Evolutionary conservation across 2,329 filamentous ascomycete genomes (phyloP).

Genomic region (Exutisphaerella laricina): DNA sequence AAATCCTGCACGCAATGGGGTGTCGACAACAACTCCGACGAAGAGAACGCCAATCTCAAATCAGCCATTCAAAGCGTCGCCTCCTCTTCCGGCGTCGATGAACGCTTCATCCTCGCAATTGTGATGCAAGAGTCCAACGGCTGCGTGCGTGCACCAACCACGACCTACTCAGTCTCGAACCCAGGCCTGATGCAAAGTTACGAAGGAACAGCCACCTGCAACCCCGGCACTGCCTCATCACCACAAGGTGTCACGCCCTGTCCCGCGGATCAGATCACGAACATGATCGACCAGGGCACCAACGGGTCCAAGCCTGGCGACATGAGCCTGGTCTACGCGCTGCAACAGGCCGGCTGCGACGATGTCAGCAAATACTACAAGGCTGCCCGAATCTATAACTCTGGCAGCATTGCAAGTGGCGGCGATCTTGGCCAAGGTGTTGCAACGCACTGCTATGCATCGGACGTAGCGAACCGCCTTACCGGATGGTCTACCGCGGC

Average conservation of each 20-base stretch:
- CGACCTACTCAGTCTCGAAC: conserved; percentile 39
- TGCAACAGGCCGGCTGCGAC: conserved; percentile 29
- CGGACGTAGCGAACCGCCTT: conserved; percentile 48
- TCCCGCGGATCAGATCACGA: conserved; percentile 34
- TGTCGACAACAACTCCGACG: conserved; percentile 35
- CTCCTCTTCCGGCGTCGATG: conserved; percentile 32
- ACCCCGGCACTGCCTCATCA: conserved; percentile 19
- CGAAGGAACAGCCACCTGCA: conserved; percentile 38
- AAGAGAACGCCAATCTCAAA: conserved; percentile 38
- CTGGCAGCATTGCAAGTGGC: conserved; percentile 32
- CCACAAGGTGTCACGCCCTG: conserved; percentile 36
- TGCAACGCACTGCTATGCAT: conserved; percentile 50
- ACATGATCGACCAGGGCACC: conserved; percentile 43
- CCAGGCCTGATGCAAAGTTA: conserved; percentile 46
- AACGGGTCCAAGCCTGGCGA: conserved; percentile 39
- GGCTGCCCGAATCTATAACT: conserved; percentile 49
- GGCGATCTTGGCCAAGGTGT: conserved; percentile 43
- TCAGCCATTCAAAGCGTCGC: conserved; percentile 35
- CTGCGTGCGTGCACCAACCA: conserved; percentile 43
- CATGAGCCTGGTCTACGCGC: conserved; percentile 39
- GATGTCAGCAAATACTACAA: conserved; percentile 44
- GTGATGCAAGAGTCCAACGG: conserved; percentile 46
- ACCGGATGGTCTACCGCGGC: conserved; percentile 34
- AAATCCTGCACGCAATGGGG: conserved; percentile 35
- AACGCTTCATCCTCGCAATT: conserved; percentile 42